Evolutionary conservation across 2,329 filamentous ascomycete species (phyloP), one percentile per base, ranked within the genome.

Genomic region (Aureobasidium sp.): DNA sequence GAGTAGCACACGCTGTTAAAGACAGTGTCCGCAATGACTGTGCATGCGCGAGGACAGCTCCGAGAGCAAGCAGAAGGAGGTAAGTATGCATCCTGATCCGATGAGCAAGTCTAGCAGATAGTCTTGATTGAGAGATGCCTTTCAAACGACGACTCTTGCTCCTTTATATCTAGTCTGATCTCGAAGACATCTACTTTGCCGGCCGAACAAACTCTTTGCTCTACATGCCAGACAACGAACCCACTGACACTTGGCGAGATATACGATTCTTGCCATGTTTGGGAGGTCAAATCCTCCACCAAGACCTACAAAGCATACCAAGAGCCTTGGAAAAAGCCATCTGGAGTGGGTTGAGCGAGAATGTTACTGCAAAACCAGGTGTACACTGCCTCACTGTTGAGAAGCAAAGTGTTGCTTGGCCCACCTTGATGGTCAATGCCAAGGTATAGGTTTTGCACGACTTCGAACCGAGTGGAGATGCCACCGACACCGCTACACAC

Each of bases 361-460:
- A 2, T 48, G 20, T 37, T 37, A 3, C 37, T 48, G 32, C 55
- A 29, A 32, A 15, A 7, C 20, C 4, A n/a, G 32, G 15, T 3
- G 1, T 24, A 44, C 43, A 47, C 55, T 48, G 43, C 43, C 43
- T 59, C 55, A 46, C 34, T 47, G 41, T 57, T 36, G 20, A 37
- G 43, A 29, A 48, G 32, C 55, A 47, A 59, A 59, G 39, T 47
- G 24, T 13, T 47, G 44, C 57, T 60, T 60, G 57, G 57, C 57
- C 20, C 9, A 60, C 57, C 57, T 60, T 60, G 57, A 60, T 60
- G 57, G 57, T 6, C 46, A 59, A 39, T 34, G 57, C 57, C 57
- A 60, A 60, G 57, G 46, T 51, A 60, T 60, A 8, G 15, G 13
- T 51, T 43, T 60, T 43, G 12, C 8, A 34, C 26, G 34, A 41